Base-by-base conservation (phyloP, 1,284 basidiomycete species). In the Singerocomus rubriflavus region DNA sequence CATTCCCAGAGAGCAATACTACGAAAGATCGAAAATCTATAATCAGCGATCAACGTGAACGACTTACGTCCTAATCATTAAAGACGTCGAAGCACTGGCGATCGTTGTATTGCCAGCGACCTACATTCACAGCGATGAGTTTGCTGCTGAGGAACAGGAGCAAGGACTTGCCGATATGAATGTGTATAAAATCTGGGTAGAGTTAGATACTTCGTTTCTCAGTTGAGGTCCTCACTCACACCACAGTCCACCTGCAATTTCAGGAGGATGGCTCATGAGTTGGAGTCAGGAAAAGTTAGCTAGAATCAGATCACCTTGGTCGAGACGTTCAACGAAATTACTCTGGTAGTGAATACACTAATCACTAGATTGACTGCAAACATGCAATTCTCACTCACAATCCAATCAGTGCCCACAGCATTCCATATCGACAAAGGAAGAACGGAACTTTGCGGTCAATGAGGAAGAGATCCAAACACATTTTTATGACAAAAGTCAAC, bases 1-100 rank as follows among this genome's bases (percentile, higher is more conserved):
- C 82, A 78, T 53, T 86, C 78, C 85, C 85, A 86, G 17, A 90
- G 71, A 9, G 84, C 85, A 21, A 86, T 75, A 4, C 85, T 88
- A 52, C 25, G 34, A 48, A 46, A 30, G 40, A 26, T 55, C 16
- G 54, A 37, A 11, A 37, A 41, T 30, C 14, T 36, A 39, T 29
- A 45, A 3, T 29, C 10, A 27, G 25, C 11, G 37, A 41, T 39
- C 46, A 26, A 21, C 26, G 13, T 16, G 16, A 25, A 38, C 16
- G 35, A 65, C 76, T 56, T 62, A 84, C 83, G 84, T 85, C 64
- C 84, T 73, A 44, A 87, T 74, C 82, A 86, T 85, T 34, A 88
- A 72, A 16, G 80, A 83, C 1, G 81, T 85, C 12, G 60, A 62
- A 48, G 60, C 60, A 38, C 60, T 65, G 9, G 61, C 60, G 27